Conservation (phyloP, 2,329 filamentous ascomycete genomes). For the Scortechinia acanthostroma region DNA sequence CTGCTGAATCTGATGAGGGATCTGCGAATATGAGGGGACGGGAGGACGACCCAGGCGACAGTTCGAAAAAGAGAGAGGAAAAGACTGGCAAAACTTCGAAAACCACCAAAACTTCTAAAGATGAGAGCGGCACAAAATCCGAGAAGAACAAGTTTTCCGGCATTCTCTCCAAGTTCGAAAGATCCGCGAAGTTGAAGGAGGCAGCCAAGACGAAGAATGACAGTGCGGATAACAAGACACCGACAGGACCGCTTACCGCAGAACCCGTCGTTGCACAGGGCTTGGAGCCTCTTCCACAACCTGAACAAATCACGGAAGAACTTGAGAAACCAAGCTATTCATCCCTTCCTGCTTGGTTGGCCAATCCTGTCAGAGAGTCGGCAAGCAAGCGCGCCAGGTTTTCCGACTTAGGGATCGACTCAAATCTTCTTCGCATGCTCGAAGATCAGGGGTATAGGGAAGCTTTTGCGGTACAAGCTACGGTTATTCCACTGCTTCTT, state of each 20-base stretch:
- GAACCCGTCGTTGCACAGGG: slow-evolving; percentile 46
- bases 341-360: slow-evolving; percentile 75
- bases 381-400: slow-evolving; percentile 56
- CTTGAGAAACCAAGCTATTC: slow-evolving; percentile 63
- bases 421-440: slow-evolving; percentile 51
- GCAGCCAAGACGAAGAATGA: slow-evolving; percentile 29
- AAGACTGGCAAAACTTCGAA: neutral
- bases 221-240: slow-evolving; percentile 14
- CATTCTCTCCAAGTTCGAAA: neutral
- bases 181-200: slow-evolving; percentile 14
- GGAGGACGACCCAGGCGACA: too few relatives aligned
- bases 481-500: slow-evolving; percentile 73
- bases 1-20: neutral
- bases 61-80: neutral
- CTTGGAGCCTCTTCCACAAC: slow-evolving; percentile 76
- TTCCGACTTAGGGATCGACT: slow-evolving; percentile 22
- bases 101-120: neutral
- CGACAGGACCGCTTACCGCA: slow-evolving; percentile 17
- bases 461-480: slow-evolving; percentile 75
- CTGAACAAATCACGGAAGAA: slow-evolving; percentile 49
- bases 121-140: neutral
- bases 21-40: too few relatives aligned
- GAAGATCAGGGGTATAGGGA: slow-evolving; percentile 63
- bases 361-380: slow-evolving; percentile 64
- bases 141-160: neutral